Base-by-base conservation (phyloP, 495 filamentous ascomycete species). In the Penicillium cinerascens region DNA sequence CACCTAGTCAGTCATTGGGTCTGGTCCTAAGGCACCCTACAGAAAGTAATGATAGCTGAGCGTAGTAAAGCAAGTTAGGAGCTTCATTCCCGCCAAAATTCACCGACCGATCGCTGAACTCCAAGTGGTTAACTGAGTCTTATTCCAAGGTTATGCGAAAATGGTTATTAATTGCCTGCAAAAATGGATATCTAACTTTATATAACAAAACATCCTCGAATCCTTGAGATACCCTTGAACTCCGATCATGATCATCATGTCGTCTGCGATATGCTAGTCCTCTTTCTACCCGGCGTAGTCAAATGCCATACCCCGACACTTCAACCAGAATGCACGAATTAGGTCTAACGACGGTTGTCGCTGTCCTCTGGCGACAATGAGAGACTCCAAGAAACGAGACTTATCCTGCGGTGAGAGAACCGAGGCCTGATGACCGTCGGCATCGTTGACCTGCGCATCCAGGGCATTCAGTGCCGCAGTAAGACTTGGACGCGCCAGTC, bases 261-360 rank as follows among this genome's bases (percentile, higher is more conserved):
- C 16, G n/a, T 39, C 37, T 18, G 18, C 2, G 4, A 33, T 33
- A 33, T 33, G 29, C 37, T 13, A 39, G 37, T 9, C 37, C n/a
- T 18, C 0, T 18, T 16, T 39, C n/a, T 39, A 73, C 36, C 65
- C 60, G 33, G 77, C 73, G 63, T 89, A 89, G 42, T 83, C 78
- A 59, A 86, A 87, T 29, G 72, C 77, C n/a, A 82, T 78, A 5
- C 87, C 86, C 13, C 86, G 77, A 63, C 85, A 88, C 27, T 78
- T 78, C 17, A 87, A 66, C 85, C 86, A 91, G 58, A 90, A 88
- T 0, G 84, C 74, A 15, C 80, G 79, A 4, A 87, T 79, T 18
- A 84, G 66, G 25, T 83, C 73, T 49, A 80, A 78, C 10, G 86
- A 87, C 37, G 75, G 69, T 47, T 73, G 69, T 45, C 56, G 61